A percentile compares a stretch with the other conserved stretches of the same genome.
Evolutionary conservation across 2,329 filamentous ascomycete species (phyloP).

Genomic region (Fusarium longipes): DNA sequence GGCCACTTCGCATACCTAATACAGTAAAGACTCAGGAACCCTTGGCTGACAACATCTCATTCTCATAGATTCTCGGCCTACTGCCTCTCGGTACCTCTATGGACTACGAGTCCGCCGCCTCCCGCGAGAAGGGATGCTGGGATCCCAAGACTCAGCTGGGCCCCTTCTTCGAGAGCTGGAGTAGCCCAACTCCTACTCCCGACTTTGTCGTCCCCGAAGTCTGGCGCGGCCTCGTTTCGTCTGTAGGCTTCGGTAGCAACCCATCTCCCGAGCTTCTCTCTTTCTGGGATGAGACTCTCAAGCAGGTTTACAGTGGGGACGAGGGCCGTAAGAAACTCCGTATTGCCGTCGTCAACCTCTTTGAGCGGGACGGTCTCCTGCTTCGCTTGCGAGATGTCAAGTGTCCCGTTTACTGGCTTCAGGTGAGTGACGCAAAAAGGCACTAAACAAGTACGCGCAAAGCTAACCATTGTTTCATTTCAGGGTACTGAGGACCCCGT

Average conservation of each 20-base stretch:
- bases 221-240: constrained; percentile 59
- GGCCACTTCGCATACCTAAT: background rate
- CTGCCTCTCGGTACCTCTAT: constrained; percentile 63
- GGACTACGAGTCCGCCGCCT: constrained; percentile 62
- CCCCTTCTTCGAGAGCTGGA: constrained; percentile 59
- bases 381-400: constrained; percentile 59
- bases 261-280: constrained; percentile 51
- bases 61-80: constrained; percentile 58
- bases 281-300: constrained; percentile 61
- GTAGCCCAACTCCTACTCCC: constrained; percentile 52
- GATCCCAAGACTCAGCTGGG: constrained; percentile 56
- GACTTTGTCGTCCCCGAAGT: constrained; percentile 61
- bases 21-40: background rate
- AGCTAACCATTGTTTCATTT: constrained; percentile 8
- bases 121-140: constrained; percentile 62
- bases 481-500: constrained; percentile 60
- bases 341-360: constrained; percentile 58
- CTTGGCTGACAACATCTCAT: constrained; percentile 17
- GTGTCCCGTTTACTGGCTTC: constrained; percentile 65
- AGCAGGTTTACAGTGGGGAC: constrained; percentile 61
- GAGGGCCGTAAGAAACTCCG: constrained; percentile 61
- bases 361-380: constrained; percentile 61
- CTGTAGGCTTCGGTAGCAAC: constrained; percentile 59
- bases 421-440: constrained; percentile 51
- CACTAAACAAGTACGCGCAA: too few species aligned